A percentile compares a stretch with the other conserved stretches of the same genome.
phyloP scores from a whole-genome alignment of 495 filamentous ascomycete genomes.

The Annulohypoxylon moriforme region DNA sequence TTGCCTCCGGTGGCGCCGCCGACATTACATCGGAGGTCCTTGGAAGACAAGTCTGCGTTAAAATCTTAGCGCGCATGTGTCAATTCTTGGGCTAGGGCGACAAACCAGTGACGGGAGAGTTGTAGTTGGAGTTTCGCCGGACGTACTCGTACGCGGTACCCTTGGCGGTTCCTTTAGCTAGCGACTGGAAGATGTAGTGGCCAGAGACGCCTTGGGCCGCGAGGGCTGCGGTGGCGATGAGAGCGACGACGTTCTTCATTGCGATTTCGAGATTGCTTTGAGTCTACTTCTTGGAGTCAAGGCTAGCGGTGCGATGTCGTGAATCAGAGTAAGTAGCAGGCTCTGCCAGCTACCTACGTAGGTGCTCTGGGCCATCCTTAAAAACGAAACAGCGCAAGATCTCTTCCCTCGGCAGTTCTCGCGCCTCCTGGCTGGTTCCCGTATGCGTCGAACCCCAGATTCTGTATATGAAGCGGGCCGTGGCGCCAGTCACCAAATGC shows the following conservation, averaged over 20 bases:
- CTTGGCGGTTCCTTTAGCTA: conserved; percentile 59
- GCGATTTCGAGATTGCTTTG: conserved; percentile 10
- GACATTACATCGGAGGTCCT: conserved; percentile 69
- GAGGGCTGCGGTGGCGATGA: conserved; percentile 51
- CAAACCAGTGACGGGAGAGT: conserved; percentile 65
- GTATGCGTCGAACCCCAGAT: conserved; percentile 27
- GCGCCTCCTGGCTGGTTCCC: neutral
- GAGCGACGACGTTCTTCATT: conserved; percentile 52
- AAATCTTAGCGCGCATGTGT: conserved; percentile 9
- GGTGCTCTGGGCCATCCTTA: conserved; percentile 32
- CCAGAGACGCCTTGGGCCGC: conserved; percentile 52
- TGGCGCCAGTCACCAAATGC: conserved; percentile 26
- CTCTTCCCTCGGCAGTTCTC: conserved; percentile 39
- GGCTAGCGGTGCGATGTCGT: too few species aligned
- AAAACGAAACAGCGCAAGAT: conserved; percentile 31
- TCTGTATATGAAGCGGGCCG: conserved; percentile 42
- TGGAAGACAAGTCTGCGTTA: conserved; percentile 55
- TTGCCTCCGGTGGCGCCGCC: conserved; percentile 59
- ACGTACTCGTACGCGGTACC: conserved; percentile 63
- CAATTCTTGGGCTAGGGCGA: neutral
- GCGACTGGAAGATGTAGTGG: conserved; percentile 63
- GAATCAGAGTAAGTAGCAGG: conserved; percentile 16
- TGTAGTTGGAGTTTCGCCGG: conserved; percentile 66
- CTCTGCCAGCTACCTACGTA: conserved; percentile 26
- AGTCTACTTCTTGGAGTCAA: conserved; percentile 4